These are phyloP conservation scores for Rubus parviflorus DNA, from an alignment of 306 rosid genomes.

Conservation along the genomic window DNA sequence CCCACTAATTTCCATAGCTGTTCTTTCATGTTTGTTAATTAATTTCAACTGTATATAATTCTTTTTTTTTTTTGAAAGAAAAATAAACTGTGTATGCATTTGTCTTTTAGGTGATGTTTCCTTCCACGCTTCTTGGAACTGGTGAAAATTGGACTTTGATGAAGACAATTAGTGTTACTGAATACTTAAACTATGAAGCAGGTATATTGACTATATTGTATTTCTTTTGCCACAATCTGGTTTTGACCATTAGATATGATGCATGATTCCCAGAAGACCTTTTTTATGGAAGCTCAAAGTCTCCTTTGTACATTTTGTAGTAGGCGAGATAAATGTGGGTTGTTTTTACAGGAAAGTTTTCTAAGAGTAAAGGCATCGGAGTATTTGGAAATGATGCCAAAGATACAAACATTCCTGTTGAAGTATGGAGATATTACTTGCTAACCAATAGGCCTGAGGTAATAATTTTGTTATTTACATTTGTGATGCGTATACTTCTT, in stretches of 20 bases:
- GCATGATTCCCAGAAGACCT: background rate
- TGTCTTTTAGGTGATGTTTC: constrained; percentile 82
- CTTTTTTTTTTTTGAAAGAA: background rate
- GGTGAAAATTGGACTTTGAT: constrained; percentile 87
- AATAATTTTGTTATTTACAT: constrained; percentile 22
- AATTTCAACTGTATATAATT: too few relatives aligned
- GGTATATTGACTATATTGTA: constrained; percentile 36
- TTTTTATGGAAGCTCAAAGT: background rate
- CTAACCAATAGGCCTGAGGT: constrained; percentile 94
- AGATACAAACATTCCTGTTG: constrained; percentile 82
- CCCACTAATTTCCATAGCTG: background rate
- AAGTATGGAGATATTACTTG: constrained; percentile 96
- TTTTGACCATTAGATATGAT: background rate
- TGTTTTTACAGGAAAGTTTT: constrained; percentile 69
- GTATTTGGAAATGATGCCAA: constrained; percentile 91
- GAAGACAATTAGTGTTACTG: constrained; percentile 96
- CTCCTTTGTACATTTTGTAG: background rate
- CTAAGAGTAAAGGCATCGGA: constrained; percentile 91
- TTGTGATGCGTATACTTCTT: background rate
- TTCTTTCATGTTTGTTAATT: background rate
- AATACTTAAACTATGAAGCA: constrained; percentile 89
- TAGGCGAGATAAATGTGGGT: background rate
- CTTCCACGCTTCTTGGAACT: constrained; percentile 89
- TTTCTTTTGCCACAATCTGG: background rate
- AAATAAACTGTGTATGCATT: background rate